phyloP scores from a whole-genome alignment of 163 green algal genomes.

The Coccomyxa subellipsoidea region DNA sequence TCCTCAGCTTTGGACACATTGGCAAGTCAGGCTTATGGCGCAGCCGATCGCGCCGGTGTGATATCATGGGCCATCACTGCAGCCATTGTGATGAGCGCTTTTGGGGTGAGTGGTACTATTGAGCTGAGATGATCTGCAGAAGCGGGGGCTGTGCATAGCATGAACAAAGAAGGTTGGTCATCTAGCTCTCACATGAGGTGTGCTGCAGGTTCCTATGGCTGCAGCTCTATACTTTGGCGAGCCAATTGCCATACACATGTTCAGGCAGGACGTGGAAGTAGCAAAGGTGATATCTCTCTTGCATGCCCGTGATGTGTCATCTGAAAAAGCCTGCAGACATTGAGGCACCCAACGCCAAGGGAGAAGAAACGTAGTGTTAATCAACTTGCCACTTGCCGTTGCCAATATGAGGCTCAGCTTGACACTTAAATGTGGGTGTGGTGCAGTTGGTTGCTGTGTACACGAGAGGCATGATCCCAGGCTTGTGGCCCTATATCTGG shows the following conservation, averaged over 20 bases:
- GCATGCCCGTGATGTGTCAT: background rate
- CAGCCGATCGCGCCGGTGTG: constrained; percentile 41
- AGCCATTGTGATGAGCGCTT: constrained; percentile 30
- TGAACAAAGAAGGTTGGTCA: background rate
- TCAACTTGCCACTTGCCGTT: no score
- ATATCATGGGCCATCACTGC: constrained; percentile 42
- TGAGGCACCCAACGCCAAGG: no score
- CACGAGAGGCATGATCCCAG: constrained; percentile 47
- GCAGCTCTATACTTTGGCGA: constrained; percentile 14
- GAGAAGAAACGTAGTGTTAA: no score
- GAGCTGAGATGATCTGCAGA: background rate
- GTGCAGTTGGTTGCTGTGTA: constrained; percentile 37
- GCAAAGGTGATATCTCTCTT: constrained; percentile 11
- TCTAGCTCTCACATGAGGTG: background rate
- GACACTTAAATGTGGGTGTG: background rate
- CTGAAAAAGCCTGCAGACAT: no score
- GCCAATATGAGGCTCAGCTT: background rate
- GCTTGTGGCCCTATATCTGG: constrained; percentile 48
- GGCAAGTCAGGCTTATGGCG: constrained; percentile 53
- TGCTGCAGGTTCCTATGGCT: constrained; percentile 28
- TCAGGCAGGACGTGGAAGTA: constrained; percentile 36
- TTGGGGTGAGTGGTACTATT: constrained; percentile 17
- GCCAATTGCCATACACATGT: constrained; percentile 25
- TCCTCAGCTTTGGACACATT: constrained; percentile 56
- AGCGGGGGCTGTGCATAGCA: background rate